These are phyloP conservation scores for Rhynchosporium graminicola DNA, from an alignment of 2,329 filamentous ascomycete species.

Conservation along the genomic window DNA sequence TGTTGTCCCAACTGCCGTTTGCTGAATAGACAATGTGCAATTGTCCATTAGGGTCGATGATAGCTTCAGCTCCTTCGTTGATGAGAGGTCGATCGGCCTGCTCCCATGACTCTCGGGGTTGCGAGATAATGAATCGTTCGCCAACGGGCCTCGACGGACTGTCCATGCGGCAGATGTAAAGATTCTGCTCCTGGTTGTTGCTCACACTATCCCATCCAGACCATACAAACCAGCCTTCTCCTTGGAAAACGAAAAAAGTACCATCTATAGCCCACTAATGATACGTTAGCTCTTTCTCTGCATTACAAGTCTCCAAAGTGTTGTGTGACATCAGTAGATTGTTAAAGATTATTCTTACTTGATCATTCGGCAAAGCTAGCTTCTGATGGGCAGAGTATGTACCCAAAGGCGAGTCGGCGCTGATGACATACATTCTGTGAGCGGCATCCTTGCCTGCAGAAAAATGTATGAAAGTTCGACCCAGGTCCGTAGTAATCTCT, in stretches of 20 bases:
- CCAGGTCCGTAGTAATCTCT: conserved; percentile 12
- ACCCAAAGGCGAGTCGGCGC: conserved; percentile 14
- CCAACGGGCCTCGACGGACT: conserved; percentile 6
- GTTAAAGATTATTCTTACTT: not conserved
- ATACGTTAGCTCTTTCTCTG: not conserved
- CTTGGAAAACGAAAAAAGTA: conserved; percentile 5
- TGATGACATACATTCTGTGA: conserved; percentile 14
- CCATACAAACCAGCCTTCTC: conserved; percentile 5
- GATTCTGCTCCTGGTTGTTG: conserved; percentile 3
- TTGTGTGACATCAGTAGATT: not conserved
- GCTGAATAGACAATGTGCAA: conserved; percentile 5
- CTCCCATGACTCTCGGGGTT: conserved; percentile 7
- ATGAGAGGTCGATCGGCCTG: not conserved
- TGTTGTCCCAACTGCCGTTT: conserved; percentile 8
- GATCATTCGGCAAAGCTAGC: conserved; percentile 8
- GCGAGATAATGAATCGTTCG: conserved; percentile 5
- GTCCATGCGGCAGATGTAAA: conserved; percentile 12
- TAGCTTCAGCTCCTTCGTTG: conserved; percentile 7
- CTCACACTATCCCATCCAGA: conserved; percentile 7
- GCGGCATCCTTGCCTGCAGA: conserved; percentile 14
- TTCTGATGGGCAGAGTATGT: conserved; percentile 5
- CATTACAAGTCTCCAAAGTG: too few relatives aligned
- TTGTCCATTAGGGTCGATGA: conserved; percentile 1
- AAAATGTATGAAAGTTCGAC: conserved; percentile 12
- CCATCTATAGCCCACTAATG: conserved; percentile 5